Evolutionary conservation across 2,329 filamentous ascomycete genomes (phyloP).

Genomic region (Colletotrichum spaethianum): DNA sequence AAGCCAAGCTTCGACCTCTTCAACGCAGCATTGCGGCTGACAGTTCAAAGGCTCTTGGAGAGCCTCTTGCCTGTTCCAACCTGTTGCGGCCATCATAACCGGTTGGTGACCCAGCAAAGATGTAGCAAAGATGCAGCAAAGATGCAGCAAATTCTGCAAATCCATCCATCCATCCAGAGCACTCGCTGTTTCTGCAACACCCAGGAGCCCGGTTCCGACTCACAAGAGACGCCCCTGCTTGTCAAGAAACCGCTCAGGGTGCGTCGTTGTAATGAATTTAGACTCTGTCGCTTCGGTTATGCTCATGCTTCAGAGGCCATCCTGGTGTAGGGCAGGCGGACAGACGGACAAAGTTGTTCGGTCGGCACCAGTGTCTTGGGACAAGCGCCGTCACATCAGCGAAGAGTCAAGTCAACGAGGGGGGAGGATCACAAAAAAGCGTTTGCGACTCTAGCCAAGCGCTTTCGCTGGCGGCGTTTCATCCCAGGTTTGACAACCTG

Average conservation of each 20-base stretch:
- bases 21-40: conserved; percentile 27
- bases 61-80: conserved; percentile 2
- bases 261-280: conserved; percentile 32
- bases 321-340: neutral
- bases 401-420: neutral
- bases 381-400: neutral
- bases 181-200: conserved; percentile 10
- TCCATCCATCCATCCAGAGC: conserved; percentile 8
- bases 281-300: conserved; percentile 30
- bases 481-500: conserved; percentile 41
- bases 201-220: conserved; percentile 17
- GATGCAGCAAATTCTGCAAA: conserved; percentile 7
- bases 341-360: neutral
- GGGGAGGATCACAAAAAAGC: neutral
- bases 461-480: conserved; percentile 30
- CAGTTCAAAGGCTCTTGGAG: conserved; percentile 28
- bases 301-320: conserved; percentile 18
- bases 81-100: conserved; percentile 21
- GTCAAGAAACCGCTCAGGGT: conserved; percentile 31
- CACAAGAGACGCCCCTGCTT: conserved; percentile 21
- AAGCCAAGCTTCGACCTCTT: conserved; percentile 19
- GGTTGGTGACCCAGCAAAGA: conserved; percentile 7
- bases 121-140: conserved; percentile 8
- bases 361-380: conserved; percentile 11
- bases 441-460: conserved; percentile 32